These are phyloP conservation scores for Microbotryomycetes sp. DNA, from an alignment of 1,284 basidiomycete genomes.

Conservation along the genomic window DNA sequence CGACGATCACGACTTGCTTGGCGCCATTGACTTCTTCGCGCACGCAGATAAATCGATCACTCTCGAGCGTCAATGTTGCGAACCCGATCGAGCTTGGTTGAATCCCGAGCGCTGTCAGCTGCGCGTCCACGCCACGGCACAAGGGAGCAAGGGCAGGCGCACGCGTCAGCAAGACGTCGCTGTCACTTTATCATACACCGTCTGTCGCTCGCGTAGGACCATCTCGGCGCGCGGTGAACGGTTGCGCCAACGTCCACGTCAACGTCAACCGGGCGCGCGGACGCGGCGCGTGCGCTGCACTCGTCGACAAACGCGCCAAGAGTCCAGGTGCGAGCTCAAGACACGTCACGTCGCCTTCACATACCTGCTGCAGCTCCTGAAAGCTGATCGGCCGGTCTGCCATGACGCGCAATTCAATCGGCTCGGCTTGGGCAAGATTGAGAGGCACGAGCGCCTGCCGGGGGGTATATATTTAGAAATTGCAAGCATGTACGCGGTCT, in stretches of 20 bases:
- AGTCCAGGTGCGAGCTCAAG: too few species aligned
- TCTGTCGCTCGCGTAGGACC: background rate
- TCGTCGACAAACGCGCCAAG: too few species aligned
- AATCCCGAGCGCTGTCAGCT: conserved; percentile 92
- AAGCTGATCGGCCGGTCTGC: conserved; percentile 31
- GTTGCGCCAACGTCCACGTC: too few species aligned
- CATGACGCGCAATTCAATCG: background rate
- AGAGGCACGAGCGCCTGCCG: background rate
- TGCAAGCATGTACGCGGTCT: background rate
- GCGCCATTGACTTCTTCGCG: conserved; percentile 40
- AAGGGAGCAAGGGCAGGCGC: background rate
- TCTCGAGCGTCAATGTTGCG: conserved; percentile 91
- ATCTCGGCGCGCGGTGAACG: background rate
- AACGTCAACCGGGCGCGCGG: too few species aligned
- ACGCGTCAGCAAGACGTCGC: background rate
- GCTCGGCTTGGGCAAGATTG: too few species aligned
- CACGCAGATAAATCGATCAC: conserved; percentile 87
- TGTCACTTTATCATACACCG: too few species aligned
- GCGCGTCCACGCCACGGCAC: conserved; percentile 41
- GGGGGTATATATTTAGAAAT: background rate
- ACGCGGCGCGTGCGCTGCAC: too few species aligned
- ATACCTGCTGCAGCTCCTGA: conserved; percentile 29
- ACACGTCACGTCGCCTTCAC: too few species aligned
- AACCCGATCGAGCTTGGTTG: conserved; percentile 96
- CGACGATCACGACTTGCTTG: conserved; percentile 95